Base-by-base conservation (phyloP, 352 stramenopile species). In the Phytophthora nicotianae region DNA sequence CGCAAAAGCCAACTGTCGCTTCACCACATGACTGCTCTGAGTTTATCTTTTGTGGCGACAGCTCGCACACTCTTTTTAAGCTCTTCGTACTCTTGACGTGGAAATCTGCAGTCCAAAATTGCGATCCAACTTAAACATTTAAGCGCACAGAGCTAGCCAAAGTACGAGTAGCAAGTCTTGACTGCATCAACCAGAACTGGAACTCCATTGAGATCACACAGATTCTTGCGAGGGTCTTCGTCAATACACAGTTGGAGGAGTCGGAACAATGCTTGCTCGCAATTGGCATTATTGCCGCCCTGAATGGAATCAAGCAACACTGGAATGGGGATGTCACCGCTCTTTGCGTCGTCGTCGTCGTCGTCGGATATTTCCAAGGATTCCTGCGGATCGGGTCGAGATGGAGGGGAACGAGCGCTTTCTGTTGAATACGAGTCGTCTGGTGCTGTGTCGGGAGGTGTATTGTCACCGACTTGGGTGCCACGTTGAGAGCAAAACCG, bases 71-170 rank as follows among this genome's bases (percentile, higher is more conserved):
- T 21, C 40, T 43, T 54, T 29, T 33, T 33, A 6, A 54, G 47
- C 17, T 27, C 17, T 40, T 54, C 29, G 19, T 54, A 54, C 13
- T 54, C 47, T 27, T 26, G 29, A 29, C 47, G 29, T 10, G 47
- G 24, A 17, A 32, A 54, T 42, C 17, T 54, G 17, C 26, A 54
- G 33, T 55, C 49, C 20, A 55, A 55, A 14, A 32, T 20, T 45
- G 49, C 32, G 33, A 55, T 35, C 32, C 17, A 55, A 37, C 33
- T 46, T 7, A 55, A 46, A 33, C 32, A 55, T 9, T 55, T 46
- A 19, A 55, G 33, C 20, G 49, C 49, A 21, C 29, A 46, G n/a
- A 46, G 49, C 33, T 55, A 33, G 5, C 49, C 49, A 45, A 55
- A 55, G 20, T 55, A 46, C 19, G 49, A 45, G 33, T 43, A 23